Conservation (phyloP, 2,329 filamentous ascomycete genomes). For the Aureobasidium pullulans region DNA sequence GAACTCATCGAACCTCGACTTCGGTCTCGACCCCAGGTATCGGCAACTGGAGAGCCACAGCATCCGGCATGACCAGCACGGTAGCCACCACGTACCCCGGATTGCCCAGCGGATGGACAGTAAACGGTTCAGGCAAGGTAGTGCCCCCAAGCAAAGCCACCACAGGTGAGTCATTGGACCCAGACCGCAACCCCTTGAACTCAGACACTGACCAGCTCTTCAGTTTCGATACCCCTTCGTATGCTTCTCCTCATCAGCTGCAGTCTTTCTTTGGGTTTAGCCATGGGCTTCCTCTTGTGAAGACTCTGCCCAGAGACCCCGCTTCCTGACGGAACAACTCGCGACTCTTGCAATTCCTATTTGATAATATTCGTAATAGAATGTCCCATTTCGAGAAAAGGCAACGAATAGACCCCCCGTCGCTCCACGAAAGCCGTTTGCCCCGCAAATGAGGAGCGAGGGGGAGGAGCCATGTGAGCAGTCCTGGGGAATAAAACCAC, state of each 20-base stretch:
- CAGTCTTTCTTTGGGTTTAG: background rate
- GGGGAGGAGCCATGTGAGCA: conserved; percentile 12
- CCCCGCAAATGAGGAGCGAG: conserved; percentile 5
- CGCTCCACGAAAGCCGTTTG: conserved; percentile 11
- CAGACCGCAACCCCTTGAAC: background rate
- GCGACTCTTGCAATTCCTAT: conserved; percentile 5
- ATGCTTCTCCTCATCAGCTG: conserved; percentile 2
- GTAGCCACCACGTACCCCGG: conserved; percentile 41
- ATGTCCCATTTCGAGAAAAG: background rate
- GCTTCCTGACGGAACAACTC: conserved; percentile 5
- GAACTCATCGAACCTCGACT: conserved; percentile 49
- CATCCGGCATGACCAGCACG: conserved; percentile 31
- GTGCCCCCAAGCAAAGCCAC: conserved; percentile 62
- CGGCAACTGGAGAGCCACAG: conserved; percentile 41
- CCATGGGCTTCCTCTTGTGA: conserved; percentile 5
- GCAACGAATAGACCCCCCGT: background rate
- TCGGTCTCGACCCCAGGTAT: conserved; percentile 18
- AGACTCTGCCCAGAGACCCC: background rate
- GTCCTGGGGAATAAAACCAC: conserved; percentile 5
- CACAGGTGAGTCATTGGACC: conserved; percentile 44
- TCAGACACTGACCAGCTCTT: background rate
- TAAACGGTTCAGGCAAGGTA: conserved; percentile 68
- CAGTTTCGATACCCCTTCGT: conserved; percentile 3
- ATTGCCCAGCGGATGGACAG: conserved; percentile 74
- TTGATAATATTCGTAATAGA: conserved; percentile 14